Evolutionary conservation across 306 rosid genomes (phyloP), one percentile per base, ranked within the genome.

Genomic region (Lathyrus sativus): DNA sequence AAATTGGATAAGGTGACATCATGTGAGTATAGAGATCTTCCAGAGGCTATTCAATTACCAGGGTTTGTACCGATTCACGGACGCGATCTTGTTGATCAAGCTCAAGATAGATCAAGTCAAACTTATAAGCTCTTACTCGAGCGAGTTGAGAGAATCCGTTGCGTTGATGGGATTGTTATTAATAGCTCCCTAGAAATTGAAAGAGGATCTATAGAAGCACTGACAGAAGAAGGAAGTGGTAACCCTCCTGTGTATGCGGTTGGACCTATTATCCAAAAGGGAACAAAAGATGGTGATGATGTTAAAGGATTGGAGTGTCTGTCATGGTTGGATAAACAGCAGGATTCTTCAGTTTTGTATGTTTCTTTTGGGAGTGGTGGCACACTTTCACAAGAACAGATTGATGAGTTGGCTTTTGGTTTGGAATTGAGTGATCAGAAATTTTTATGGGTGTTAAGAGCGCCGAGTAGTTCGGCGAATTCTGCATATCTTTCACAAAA

Each of bases 351-450:
- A 0, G 82, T 81, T 28, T 11, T 81, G 61, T 78, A 28, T 72
- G 69, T 82, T 3, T 72, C 79, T 9, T 81, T 76, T 46, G 82
- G 85, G 28, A 69, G 74, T n/a, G 74, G 55, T 10, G 74, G 74
- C 7, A 69, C 74, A 24, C 28, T 69, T 46, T 67, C 61, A 33
- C 61, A 11, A 11, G 61, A 67, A 50, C 61, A 67, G 37, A 11
- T 35, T 50, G 4, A 10, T 18, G 72, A 67, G 48, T 9, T 67
- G 2, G 72, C 72, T 49, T 67, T 49, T 7, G 72, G 72, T 35
- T 50, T 67, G 72, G 72, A 67, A 11, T 50, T 50, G 61, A 67
- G 72, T 67, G 1, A 67, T 50, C 37, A 67, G 8, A 67, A 35
- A 2, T 67, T 67, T 61, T 50, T 67, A 2, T 50, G 61, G 72